Conservation (phyloP, 148 eudicot species). For the Rhododendron ferrugineum region DNA sequence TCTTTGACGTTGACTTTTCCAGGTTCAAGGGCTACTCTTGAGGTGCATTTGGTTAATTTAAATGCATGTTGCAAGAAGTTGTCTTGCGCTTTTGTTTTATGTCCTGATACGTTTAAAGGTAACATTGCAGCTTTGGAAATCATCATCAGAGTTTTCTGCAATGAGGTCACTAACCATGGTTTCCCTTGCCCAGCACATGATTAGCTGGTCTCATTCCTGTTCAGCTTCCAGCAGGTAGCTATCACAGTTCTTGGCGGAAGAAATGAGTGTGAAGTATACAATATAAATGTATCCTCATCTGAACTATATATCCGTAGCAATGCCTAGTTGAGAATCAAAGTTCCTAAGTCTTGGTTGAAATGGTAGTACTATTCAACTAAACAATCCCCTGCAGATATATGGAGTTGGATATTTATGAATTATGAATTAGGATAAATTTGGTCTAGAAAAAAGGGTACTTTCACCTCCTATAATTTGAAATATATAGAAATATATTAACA, state of each 20-base stretch:
- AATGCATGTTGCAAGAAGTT: slow-evolving; percentile 16
- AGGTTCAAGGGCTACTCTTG: slow-evolving; percentile 51
- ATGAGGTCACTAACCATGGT: slow-evolving; percentile 83
- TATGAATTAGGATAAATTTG: not conserved
- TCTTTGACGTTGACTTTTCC: slow-evolving; percentile 88
- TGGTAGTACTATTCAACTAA: not conserved
- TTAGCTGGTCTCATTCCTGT: slow-evolving; percentile 66
- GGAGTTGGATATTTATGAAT: not conserved
- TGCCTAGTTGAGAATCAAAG: not conserved
- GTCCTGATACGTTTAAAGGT: slow-evolving; percentile 25
- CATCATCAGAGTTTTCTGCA: slow-evolving; percentile 92
- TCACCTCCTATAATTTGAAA: not conserved
- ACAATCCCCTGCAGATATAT: not conserved
- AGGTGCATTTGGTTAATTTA: slow-evolving; percentile 50
- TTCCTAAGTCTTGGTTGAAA: not conserved
- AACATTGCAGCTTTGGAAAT: slow-evolving; percentile 91
- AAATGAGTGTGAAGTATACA: not conserved
- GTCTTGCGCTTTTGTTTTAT: not conserved
- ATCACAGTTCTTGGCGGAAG: not conserved
- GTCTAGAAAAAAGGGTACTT: not conserved
- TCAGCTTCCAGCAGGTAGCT: slow-evolving; percentile 96
- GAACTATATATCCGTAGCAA: not conserved
- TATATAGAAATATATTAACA: not conserved
- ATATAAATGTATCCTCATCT: slow-evolving; percentile 1
- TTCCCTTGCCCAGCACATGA: slow-evolving; percentile 83